Evolutionary conservation across 768 basidiomycete genomes (phyloP), one percentile per base, ranked within the genome.

Genomic region (Calocera cornea): DNA sequence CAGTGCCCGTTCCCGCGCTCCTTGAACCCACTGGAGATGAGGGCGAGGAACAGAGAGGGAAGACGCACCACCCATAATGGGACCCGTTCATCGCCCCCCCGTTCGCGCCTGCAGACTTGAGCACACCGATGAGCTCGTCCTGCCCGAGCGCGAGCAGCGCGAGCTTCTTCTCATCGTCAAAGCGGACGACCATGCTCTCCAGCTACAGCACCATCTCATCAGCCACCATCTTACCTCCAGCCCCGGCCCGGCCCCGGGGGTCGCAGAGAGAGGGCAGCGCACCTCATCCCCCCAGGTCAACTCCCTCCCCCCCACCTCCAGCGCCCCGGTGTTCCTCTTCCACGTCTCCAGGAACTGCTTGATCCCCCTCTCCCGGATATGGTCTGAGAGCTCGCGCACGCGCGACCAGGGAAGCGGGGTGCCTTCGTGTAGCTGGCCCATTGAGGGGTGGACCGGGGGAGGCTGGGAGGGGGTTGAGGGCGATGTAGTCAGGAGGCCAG

Each of bases 201-300:
- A 60, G 24, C 54, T 60, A 33, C 22, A 5, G 5, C 5, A 16
- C 2, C 54, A 31, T 60, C 27, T 38, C 36, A 5, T 38, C 36
- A 38, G 36, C 5, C 36, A 38, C n/a, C 14, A 38, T 38, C 36
- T 14, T 38, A 5, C 36, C n/a, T n/a, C n/a, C n/a, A n/a, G n/a
- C n/a, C n/a, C n/a, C n/a, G n/a, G n/a, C n/a, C n/a, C n/a, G n/a
- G n/a, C n/a, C n/a, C n/a, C n/a, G 14, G 36, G 36, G 36, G 14
- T 19, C 14, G 27, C 54, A 60, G 31, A 31, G 54, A 19, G 5
- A 60, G 10, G 19, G 19, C 11, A 31, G 54, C 24, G 54, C 71
- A 99, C 82, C 95, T 99, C 97, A 74, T 99, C 97, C 19, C 97
- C 97, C 97, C 97, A 99, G 10, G 95, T 83, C 34, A 98, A 80